These are phyloP conservation scores for Telfairia occidentalis DNA, from an alignment of 331 rosid species.

Conservation along the genomic window DNA sequence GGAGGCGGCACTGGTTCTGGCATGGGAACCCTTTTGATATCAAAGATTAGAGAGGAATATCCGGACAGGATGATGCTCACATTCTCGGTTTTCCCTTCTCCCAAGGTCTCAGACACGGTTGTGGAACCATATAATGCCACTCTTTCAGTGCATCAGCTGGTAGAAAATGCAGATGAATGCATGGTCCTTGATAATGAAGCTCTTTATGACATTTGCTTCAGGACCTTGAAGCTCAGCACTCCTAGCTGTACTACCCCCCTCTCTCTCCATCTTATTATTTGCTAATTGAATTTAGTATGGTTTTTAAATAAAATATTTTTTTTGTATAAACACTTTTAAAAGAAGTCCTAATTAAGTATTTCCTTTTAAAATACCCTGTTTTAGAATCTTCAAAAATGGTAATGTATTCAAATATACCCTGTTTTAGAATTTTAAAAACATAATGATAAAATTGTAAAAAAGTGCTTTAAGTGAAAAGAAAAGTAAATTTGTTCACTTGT, in stretches of 20 bases:
- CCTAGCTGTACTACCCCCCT: conserved; percentile 11
- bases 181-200: conserved; percentile 22
- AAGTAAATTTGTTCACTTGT: background rate
- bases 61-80: conserved; percentile 19
- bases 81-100: conserved; percentile 17
- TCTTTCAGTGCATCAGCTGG: conserved; percentile 17
- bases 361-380: background rate
- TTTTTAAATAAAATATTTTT: background rate
- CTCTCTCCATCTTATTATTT: conserved; percentile 3
- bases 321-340: background rate
- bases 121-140: conserved; percentile 22
- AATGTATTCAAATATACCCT: background rate
- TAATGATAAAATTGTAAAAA: no score
- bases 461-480: background rate
- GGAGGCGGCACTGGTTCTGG: conserved; percentile 22
- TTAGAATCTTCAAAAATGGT: background rate
- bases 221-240: conserved; percentile 19
- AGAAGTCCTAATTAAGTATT: background rate
- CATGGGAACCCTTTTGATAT: conserved; percentile 17
- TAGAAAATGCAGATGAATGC: conserved; percentile 20
- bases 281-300: background rate
- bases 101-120: conserved; percentile 18
- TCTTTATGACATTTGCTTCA: conserved; percentile 19
- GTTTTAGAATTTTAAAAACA: no score
- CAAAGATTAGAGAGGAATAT: conserved; percentile 16